A percentile compares a stretch with the other conserved stretches of the same genome.
Conservation (phyloP, 2,329 filamentous ascomycete species). For the Stagonosporopsis rhizophila region DNA sequence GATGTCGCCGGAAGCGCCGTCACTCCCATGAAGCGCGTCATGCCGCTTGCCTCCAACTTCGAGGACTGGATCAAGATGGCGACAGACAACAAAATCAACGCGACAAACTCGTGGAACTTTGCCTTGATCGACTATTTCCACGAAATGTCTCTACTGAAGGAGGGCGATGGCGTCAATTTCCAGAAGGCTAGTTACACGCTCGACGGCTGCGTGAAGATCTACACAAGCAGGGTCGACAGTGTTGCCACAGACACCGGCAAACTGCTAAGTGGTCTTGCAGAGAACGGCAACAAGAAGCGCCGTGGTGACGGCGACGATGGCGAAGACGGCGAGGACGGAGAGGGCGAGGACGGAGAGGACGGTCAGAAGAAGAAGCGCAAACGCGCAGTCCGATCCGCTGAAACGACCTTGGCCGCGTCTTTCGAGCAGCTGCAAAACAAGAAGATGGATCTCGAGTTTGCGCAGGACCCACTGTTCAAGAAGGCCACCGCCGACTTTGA, state of each 20-base stretch:
- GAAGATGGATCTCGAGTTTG: slow-evolving; percentile 96
- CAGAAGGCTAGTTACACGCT: slow-evolving; percentile 97
- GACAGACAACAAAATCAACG: slow-evolving; percentile 96
- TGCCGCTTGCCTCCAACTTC: slow-evolving; percentile 95
- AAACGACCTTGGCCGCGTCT: slow-evolving; percentile 89
- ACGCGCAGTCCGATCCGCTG: slow-evolving; percentile 83
- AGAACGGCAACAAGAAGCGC: slow-evolving; percentile 71
- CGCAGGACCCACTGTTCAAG: slow-evolving; percentile 98
- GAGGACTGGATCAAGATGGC: slow-evolving; percentile 99
- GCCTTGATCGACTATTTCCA: slow-evolving; percentile 99
- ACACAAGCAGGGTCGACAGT: slow-evolving; percentile 97
- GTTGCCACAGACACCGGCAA: slow-evolving; percentile 98
- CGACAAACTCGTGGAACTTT: slow-evolving; percentile 98
- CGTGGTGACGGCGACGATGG: slow-evolving; percentile 46
- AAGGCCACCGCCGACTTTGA: slow-evolving; percentile 98
- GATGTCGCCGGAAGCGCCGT: slow-evolving; percentile 75
- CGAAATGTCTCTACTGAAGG: slow-evolving; percentile 96
- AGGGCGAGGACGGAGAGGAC: slow-evolving; percentile 67
- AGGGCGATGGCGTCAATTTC: slow-evolving; percentile 97
- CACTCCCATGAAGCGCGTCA: slow-evolving; percentile 88
- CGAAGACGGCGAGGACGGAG: slow-evolving; percentile 65
- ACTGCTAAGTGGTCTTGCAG: slow-evolving; percentile 88
- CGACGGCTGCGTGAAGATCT: slow-evolving; percentile 98
- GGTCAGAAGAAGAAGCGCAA: slow-evolving; percentile 71
- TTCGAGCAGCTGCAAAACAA: slow-evolving; percentile 91